phyloP scores from a whole-genome alignment of 805 yeast species.

The Yamadazyma endophytica region DNA sequence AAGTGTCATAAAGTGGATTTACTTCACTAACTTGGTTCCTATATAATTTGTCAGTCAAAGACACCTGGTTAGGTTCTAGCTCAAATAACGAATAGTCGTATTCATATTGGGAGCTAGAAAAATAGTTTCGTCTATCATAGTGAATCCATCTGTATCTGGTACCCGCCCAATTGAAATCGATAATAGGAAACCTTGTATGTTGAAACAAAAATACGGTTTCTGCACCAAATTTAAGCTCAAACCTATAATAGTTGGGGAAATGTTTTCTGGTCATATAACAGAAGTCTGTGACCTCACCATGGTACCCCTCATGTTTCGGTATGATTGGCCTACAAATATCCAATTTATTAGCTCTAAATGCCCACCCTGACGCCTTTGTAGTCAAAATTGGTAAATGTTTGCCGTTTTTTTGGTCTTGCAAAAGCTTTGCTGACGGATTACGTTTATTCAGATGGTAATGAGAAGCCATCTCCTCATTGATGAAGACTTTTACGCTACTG shows the following conservation, averaged over 20 bases:
- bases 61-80: background rate
- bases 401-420: too few species aligned
- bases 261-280: too few species aligned
- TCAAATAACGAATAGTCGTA: background rate
- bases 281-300: too few species aligned
- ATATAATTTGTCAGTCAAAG: background rate
- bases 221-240: background rate
- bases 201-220: background rate
- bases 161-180: constrained; percentile 1
- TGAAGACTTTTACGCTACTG: too few species aligned
- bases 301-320: too few species aligned
- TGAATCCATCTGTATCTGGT: constrained; percentile 2
- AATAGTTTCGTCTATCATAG: background rate
- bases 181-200: constrained; percentile 1
- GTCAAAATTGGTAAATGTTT: too few species aligned
- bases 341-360: too few species aligned
- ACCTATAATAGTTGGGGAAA: background rate
- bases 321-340: too few species aligned
- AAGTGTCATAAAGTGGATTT: background rate
- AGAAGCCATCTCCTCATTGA: too few species aligned
- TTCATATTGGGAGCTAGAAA: background rate
- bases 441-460: too few species aligned
- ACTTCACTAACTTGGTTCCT: background rate
- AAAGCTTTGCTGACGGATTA: too few species aligned
- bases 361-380: too few species aligned